phyloP scores from a whole-genome alignment of 2,329 filamentous ascomycete species.

The Ophiostoma australiae region DNA sequence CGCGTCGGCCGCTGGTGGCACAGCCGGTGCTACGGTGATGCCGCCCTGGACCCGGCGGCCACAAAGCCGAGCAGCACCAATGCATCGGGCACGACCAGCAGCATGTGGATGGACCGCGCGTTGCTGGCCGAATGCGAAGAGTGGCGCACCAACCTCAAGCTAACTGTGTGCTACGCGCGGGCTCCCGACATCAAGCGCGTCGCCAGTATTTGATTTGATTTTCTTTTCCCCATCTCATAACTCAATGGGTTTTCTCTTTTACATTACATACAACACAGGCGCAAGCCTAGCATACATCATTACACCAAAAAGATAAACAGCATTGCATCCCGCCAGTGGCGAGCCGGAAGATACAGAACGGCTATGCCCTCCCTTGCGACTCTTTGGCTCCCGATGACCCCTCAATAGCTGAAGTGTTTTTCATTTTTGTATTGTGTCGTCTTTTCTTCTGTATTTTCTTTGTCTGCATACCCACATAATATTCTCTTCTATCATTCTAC shows the following conservation, averaged over 20 bases:
- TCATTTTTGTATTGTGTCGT: not conserved
- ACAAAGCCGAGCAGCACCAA: not conserved
- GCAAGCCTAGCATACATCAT: slow-evolving; percentile 15
- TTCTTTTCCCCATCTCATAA: not conserved
- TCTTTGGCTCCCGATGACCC: not conserved
- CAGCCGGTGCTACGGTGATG: slow-evolving; percentile 79
- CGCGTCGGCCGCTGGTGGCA: slow-evolving; percentile 98
- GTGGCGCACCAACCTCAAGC: slow-evolving; percentile 78
- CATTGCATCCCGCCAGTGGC: not conserved
- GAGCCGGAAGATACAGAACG: slow-evolving; percentile 12
- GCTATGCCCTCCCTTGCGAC: not conserved
- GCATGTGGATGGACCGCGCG: slow-evolving; percentile 73
- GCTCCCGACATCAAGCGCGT: slow-evolving; percentile 54
- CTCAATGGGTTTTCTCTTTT: not conserved
- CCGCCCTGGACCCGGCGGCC: slow-evolving; percentile 42
- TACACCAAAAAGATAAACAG: slow-evolving; percentile 18
- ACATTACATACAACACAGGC: not conserved
- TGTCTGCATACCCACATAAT: slow-evolving; percentile 2
- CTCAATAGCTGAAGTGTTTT: slow-evolving; percentile 23
- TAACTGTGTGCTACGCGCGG: slow-evolving; percentile 87
- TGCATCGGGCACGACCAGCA: slow-evolving; percentile 40
- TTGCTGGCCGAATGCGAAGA: slow-evolving; percentile 81
- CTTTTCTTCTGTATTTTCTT: not conserved
- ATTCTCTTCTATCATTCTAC: not conserved
- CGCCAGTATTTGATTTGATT: slow-evolving; percentile 16